Evolutionary conservation across 345 rosid genomes (phyloP).

Genomic region (Luvunga scandens): DNA sequence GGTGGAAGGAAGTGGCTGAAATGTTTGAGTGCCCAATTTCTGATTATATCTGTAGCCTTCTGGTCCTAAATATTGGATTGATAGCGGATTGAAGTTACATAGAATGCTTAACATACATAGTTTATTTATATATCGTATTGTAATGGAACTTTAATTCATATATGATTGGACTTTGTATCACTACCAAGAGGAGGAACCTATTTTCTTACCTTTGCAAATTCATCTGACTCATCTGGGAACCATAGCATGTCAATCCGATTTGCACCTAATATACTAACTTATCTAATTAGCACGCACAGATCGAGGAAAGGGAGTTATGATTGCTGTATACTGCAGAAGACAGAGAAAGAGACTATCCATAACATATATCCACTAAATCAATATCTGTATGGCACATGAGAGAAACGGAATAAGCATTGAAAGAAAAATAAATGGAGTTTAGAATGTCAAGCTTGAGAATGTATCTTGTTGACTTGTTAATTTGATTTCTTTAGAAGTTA

Average conservation of each 20-base stretch:
- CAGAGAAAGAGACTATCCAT: background rate
- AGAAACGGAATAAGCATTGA: background rate
- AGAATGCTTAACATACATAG: background rate
- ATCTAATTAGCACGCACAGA: background rate
- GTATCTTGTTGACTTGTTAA: background rate
- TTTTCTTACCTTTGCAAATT: background rate
- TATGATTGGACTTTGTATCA: background rate
- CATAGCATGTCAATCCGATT: background rate
- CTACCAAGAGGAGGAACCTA: background rate
- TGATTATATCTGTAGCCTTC: background rate
- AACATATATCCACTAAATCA: background rate
- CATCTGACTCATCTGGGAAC: background rate
- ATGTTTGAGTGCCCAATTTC: background rate
- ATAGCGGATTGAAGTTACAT: background rate
- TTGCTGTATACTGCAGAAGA: background rate
- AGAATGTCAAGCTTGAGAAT: background rate
- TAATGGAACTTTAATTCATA: background rate
- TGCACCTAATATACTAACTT: background rate
- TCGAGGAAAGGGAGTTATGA: background rate
- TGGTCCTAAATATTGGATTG: background rate
- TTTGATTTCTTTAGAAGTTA: background rate
- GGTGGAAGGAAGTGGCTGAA: background rate
- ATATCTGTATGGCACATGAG: background rate
- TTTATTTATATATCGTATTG: background rate
- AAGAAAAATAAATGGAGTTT: background rate